A percentile compares a stretch with the other conserved stretches of the same genome.
Evolutionary conservation across 352 stramenopile genomes (phyloP).

Genomic region (Pythium rishiriense): DNA sequence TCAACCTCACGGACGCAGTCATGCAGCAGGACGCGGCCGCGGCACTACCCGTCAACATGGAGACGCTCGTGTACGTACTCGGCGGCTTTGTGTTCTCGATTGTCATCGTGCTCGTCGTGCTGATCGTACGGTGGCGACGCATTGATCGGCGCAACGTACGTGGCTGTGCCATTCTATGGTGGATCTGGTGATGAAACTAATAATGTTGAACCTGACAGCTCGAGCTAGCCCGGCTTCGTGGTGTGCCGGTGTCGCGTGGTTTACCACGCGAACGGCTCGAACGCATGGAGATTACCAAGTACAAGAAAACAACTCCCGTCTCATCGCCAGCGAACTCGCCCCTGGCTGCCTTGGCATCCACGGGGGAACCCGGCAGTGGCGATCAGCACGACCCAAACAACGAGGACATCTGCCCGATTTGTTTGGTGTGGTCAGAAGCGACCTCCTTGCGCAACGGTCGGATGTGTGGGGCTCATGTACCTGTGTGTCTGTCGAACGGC

Average conservation of each 20-base stretch:
- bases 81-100: slow-evolving; percentile 68
- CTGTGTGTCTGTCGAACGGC: neutral
- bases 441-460: neutral
- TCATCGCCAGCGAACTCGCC: neutral
- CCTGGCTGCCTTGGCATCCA: slow-evolving; percentile 4
- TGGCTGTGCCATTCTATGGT: neutral
- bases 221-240: slow-evolving; percentile 47
- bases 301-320: slow-evolving; percentile 32
- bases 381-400: slow-evolving; percentile 26
- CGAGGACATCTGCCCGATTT: slow-evolving; percentile 75
- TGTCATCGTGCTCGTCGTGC: slow-evolving; percentile 49
- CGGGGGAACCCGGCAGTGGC: neutral
- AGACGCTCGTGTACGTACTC: slow-evolving; percentile 75
- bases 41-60: slow-evolving; percentile 47
- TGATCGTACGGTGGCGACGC: slow-evolving; percentile 68
- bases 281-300: slow-evolving; percentile 66
- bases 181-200: neutral
- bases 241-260: slow-evolving; percentile 40
- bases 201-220: slow-evolving; percentile 32
- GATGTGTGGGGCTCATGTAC: neutral
- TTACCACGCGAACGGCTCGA: slow-evolving; percentile 65
- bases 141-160: slow-evolving; percentile 63
- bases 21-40: slow-evolving; percentile 26
- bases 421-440: slow-evolving; percentile 43
- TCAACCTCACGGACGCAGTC: slow-evolving; percentile 53